phyloP scores from a whole-genome alignment of 129 eudicot species.

The Lactuca sativa region DNA sequence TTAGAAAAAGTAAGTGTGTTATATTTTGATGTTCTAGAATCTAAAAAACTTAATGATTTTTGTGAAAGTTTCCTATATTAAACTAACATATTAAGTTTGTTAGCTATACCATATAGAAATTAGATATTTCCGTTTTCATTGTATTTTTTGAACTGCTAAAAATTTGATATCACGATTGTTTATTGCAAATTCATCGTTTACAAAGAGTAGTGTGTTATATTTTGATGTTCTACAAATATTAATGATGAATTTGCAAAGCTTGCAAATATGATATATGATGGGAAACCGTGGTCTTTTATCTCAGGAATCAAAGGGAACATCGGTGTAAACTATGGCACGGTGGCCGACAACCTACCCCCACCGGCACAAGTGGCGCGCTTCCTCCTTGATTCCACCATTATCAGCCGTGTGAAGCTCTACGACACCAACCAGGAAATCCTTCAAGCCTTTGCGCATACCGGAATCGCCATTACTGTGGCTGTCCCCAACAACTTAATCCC shows the following conservation, averaged over 20 bases:
- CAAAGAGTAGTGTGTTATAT: no score
- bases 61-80: background rate
- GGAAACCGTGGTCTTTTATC: background rate
- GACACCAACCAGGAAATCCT: constrained; percentile 57
- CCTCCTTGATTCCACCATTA: constrained; percentile 65
- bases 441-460: constrained; percentile 71
- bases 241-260: background rate
- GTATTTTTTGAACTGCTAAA: no score
- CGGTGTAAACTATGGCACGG: constrained; percentile 82
- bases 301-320: constrained; percentile 48
- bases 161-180: no score
- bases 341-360: constrained; percentile 83
- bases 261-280: background rate
- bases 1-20: no score
- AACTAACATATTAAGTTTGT: background rate
- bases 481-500: constrained; percentile 69
- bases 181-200: no score
- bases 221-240: no score
- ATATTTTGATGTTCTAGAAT: no score
- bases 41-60: no score
- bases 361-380: constrained; percentile 66
- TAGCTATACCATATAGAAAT: no score
- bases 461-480: constrained; percentile 62
- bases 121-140: no score
- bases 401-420: constrained; percentile 75